Percentiles rank a stretch among this genome's conserved stretches.
Conservation (phyloP, 768 basidiomycete genomes). For the Russula abietina region DNA sequence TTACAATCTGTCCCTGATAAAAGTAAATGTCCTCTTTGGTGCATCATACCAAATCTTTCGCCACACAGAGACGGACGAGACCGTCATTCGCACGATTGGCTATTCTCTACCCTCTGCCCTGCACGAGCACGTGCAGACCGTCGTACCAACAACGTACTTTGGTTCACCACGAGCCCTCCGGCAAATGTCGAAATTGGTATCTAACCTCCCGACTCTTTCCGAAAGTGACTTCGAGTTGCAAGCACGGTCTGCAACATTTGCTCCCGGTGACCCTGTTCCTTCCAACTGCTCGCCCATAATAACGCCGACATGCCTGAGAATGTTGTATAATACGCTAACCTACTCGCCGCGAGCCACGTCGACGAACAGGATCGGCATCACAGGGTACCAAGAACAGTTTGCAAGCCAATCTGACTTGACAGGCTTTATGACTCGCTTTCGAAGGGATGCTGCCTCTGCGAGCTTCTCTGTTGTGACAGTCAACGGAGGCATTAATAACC, state of each 20-base stretch:
- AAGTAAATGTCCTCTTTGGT: slow-evolving; percentile 55
- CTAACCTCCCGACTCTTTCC: slow-evolving; percentile 37
- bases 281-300: slow-evolving; percentile 38
- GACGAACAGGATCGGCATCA: slow-evolving; percentile 33
- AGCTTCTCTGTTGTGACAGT: neutral
- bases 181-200: slow-evolving; percentile 48
- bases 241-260: neutral
- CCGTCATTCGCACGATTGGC: slow-evolving; percentile 49
- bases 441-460: neutral
- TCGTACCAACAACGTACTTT: slow-evolving; percentile 60
- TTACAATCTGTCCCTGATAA: slow-evolving; percentile 42
- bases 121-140: slow-evolving; percentile 49
- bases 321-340: slow-evolving; percentile 33
- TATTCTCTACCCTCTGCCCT: slow-evolving; percentile 54
- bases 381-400: slow-evolving; percentile 44
- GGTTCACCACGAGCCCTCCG: slow-evolving; percentile 49
- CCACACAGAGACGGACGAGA: slow-evolving; percentile 43
- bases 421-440: slow-evolving; percentile 38
- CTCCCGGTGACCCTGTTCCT: slow-evolving; percentile 33
- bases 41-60: slow-evolving; percentile 51
- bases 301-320: slow-evolving; percentile 33
- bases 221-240: slow-evolving; percentile 29
- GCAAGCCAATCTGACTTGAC: slow-evolving; percentile 45
- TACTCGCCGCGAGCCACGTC: slow-evolving; percentile 31
- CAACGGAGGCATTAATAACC: neutral